phyloP scores from a whole-genome alignment of 768 basidiomycete genomes.

The Suillus spraguei region DNA sequence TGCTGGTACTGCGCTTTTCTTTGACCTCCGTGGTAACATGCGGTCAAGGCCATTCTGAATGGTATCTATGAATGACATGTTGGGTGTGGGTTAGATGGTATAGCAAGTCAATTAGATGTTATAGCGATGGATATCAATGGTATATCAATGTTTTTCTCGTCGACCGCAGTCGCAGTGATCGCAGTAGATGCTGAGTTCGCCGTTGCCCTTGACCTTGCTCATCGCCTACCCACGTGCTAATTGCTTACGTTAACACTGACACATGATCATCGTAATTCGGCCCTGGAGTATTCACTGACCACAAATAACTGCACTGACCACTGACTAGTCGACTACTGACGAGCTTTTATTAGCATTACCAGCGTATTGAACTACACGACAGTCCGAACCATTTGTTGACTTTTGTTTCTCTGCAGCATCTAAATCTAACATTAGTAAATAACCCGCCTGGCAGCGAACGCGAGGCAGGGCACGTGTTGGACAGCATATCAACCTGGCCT shows the following conservation, averaged over 20 bases:
- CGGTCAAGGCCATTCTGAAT: slow-evolving; percentile 34
- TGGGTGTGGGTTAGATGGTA: slow-evolving; percentile 2
- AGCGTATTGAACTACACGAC: background rate
- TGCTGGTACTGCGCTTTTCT: slow-evolving; percentile 31
- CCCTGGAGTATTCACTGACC: background rate
- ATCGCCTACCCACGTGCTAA: slow-evolving; percentile 26
- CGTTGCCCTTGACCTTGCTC: background rate
- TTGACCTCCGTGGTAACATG: slow-evolving; percentile 27
- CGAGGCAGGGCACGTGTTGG: slow-evolving; percentile 31
- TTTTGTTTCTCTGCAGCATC: slow-evolving; percentile 16
- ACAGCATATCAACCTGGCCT: slow-evolving; percentile 30
- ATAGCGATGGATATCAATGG: slow-evolving; percentile 5
- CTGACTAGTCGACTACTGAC: background rate
- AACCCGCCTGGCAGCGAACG: slow-evolving; percentile 30
- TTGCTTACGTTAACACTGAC: slow-evolving; percentile 22
- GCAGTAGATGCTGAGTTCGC: background rate
- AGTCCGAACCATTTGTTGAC: background rate
- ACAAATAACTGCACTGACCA: background rate
- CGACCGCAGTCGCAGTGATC: slow-evolving; percentile 16
- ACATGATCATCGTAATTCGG: background rate
- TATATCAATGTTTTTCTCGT: slow-evolving; percentile 8
- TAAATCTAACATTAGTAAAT: slow-evolving; percentile 29
- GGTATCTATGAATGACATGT: slow-evolving; percentile 32
- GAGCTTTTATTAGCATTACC: background rate
- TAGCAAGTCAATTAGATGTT: background rate